phyloP scores from a whole-genome alignment of 106 monocot genomes.

The Posidonia australis region DNA sequence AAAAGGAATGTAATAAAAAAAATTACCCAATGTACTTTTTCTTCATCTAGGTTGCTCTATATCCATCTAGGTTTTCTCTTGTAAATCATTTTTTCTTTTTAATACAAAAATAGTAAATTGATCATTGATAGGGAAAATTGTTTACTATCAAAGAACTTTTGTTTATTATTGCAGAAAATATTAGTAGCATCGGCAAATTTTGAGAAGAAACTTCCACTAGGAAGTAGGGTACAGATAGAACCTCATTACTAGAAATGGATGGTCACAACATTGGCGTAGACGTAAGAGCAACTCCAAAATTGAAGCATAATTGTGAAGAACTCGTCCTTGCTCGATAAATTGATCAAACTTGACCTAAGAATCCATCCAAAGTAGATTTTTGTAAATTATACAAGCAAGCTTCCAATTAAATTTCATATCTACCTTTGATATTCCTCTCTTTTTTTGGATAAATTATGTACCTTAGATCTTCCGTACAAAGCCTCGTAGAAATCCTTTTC shows the following conservation, averaged over 20 bases:
- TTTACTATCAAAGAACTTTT: too few species aligned
- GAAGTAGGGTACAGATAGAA: slow-evolving; percentile 6
- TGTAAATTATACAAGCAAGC: neutral
- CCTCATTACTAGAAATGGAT: slow-evolving; percentile 96
- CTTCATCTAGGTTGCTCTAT: too few species aligned
- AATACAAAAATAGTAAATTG: too few species aligned
- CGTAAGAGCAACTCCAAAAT: slow-evolving; percentile 96
- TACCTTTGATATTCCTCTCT: neutral
- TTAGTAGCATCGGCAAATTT: too few species aligned
- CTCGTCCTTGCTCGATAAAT: slow-evolving; percentile 92
- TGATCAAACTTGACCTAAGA: slow-evolving; percentile 89
- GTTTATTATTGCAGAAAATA: neutral
- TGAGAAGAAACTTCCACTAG: neutral
- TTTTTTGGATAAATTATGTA: slow-evolving; percentile 6
- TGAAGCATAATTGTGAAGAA: slow-evolving; percentile 99
- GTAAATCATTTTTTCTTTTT: too few species aligned
- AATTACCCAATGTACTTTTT: too few species aligned
- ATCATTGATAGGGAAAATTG: too few species aligned
- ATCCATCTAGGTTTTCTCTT: too few species aligned
- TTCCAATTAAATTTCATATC: neutral
- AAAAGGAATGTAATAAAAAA: too few species aligned
- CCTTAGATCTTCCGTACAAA: slow-evolving; percentile 88
- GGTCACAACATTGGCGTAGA: slow-evolving; percentile 94
- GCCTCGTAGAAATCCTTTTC: slow-evolving; percentile 98
- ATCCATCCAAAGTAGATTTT: neutral